phyloP scores from a whole-genome alignment of 441 rosid species.

The Croton setiger region DNA sequence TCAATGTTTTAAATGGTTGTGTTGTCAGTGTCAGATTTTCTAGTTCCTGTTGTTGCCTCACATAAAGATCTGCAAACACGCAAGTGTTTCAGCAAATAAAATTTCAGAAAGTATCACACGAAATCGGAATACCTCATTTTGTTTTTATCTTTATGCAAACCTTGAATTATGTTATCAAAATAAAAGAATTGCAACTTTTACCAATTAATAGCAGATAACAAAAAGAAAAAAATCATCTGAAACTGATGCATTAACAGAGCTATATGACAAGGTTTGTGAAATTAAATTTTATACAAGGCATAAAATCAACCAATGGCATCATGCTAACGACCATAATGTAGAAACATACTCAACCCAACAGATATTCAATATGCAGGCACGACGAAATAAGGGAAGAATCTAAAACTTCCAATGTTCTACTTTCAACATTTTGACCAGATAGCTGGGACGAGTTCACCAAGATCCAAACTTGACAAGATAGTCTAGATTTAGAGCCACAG shows the following conservation, averaged over 20 bases:
- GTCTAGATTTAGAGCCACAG: not conserved
- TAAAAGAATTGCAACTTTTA: not conserved
- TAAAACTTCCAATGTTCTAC: not conserved
- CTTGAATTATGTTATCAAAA: not conserved
- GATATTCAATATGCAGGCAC: not conserved
- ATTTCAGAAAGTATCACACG: not conserved
- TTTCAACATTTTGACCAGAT: not conserved
- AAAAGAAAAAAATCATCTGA: not conserved
- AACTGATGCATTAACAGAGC: not conserved
- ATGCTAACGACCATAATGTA: not conserved
- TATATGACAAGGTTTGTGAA: not conserved
- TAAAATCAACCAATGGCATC: not conserved
- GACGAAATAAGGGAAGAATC: not conserved
- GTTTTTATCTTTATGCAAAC: not conserved
- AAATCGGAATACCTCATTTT: not conserved
- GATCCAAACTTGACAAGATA: too few relatives aligned
- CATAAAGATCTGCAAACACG: constrained; percentile 47
- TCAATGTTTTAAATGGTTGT: constrained; percentile 75
- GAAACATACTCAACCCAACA: not conserved
- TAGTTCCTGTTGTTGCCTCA: constrained; percentile 66
- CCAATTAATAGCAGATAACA: not conserved
- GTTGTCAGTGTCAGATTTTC: constrained; percentile 63
- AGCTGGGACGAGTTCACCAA: not conserved
- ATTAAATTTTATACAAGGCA: not conserved
- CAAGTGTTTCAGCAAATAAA: constrained; percentile 19